Conservation (phyloP, 2,329 filamentous ascomycete species). For the Fusarium duplospermum region DNA sequence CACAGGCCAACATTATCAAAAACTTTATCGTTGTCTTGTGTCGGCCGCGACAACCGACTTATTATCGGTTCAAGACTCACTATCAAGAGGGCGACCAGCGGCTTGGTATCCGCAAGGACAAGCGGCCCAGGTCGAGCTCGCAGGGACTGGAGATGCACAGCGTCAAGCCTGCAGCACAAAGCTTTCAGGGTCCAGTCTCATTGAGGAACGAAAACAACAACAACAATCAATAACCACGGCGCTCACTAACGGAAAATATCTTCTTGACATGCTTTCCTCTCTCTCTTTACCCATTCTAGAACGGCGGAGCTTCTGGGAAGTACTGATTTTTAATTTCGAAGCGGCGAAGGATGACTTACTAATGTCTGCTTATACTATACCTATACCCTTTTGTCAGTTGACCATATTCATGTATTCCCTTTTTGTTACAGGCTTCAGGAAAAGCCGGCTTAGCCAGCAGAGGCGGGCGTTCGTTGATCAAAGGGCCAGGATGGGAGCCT, state of each 20-base stretch:
- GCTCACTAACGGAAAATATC: constrained; percentile 2
- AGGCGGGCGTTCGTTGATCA: constrained; percentile 22
- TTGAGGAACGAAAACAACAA: constrained; percentile 52
- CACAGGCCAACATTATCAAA: constrained; percentile 76
- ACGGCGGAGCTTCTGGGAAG: constrained; percentile 43
- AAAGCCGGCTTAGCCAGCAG: constrained; percentile 21
- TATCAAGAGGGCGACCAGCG: constrained; percentile 88
- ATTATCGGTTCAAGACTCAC: constrained; percentile 84
- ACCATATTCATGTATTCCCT: constrained; percentile 24
- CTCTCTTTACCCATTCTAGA: constrained; percentile 18
- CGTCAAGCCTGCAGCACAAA: constrained; percentile 59
- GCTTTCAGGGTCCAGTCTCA: constrained; percentile 66
- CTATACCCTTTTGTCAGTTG: constrained; percentile 37
- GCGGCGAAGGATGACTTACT: constrained; percentile 29
- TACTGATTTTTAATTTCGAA: constrained; percentile 33
- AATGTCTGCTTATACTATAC: constrained; percentile 37
- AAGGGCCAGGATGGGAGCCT: neutral
- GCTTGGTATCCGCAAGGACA: constrained; percentile 66
- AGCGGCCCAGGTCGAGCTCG: constrained; percentile 60
- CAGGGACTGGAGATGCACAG: constrained; percentile 85
- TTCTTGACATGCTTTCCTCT: constrained; percentile 21
- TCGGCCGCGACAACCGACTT: constrained; percentile 86
- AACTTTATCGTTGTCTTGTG: constrained; percentile 88
- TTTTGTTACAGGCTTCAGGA: constrained; percentile 25
- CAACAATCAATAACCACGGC: constrained; percentile 33